Conservation (phyloP, 768 basidiomycete genomes). For the Lyophyllum atratum region DNA sequence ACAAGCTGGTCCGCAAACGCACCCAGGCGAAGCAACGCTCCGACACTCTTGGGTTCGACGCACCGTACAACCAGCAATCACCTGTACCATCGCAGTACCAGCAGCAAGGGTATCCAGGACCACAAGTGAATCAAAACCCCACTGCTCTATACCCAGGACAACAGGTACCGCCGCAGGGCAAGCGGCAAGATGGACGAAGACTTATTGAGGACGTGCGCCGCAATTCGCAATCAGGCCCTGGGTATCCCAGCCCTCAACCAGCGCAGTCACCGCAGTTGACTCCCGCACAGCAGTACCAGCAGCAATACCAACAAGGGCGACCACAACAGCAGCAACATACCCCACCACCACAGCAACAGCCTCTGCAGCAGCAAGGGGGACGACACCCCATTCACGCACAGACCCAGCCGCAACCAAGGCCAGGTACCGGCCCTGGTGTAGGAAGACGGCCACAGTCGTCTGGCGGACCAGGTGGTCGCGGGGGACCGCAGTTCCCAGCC, state of each 20-base stretch:
- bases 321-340: conserved; percentile 13
- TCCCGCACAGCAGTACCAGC: conserved; percentile 18
- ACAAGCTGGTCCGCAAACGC: conserved; percentile 79
- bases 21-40: conserved; percentile 70
- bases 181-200: conserved; percentile 36
- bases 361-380: conserved; percentile 13
- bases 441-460: conserved; percentile 14
- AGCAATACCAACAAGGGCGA: conserved; percentile 14
- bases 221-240: conserved; percentile 37
- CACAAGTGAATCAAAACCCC: conserved; percentile 1
- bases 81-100: conserved; percentile 19
- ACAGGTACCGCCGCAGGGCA: conserved; percentile 6
- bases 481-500: conserved; percentile 30
- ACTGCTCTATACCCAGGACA: conserved; percentile 6
- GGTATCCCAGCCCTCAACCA: conserved; percentile 1
- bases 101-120: conserved; percentile 3
- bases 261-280: conserved; percentile 15
- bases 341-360: background rate
- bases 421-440: conserved; percentile 11
- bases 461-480: conserved; percentile 5
- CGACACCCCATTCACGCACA: conserved; percentile 8
- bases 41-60: conserved; percentile 26
- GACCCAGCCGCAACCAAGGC: conserved; percentile 4
- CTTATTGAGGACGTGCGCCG: conserved; percentile 59
- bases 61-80: background rate